Base-by-base conservation (phyloP, 257 asterid genomes). In the Eucommia ulmoides region DNA sequence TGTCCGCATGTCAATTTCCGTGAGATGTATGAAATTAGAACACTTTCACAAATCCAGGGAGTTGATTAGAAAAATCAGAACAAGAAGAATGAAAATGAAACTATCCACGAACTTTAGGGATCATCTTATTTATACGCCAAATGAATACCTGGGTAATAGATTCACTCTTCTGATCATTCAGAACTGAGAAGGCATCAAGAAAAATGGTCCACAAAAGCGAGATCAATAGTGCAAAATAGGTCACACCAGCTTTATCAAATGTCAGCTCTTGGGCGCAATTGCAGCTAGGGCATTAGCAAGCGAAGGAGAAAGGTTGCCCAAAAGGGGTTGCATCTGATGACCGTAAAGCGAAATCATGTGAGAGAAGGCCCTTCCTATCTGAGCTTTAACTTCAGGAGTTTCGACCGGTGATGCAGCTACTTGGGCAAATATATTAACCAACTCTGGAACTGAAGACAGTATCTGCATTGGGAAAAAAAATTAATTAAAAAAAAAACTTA, bases 211-310 rank as follows among this genome's bases (percentile, higher is more conserved):
- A n/a, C n/a, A n/a, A n/a, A n/a, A n/a, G n/a, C n/a, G n/a, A n/a
- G n/a, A n/a, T 54, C 45, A 22, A 3, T n/a, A n/a, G n/a, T n/a
- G n/a, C n/a, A n/a, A n/a, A n/a, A n/a, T n/a, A n/a, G n/a, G n/a
- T n/a, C n/a, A n/a, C n/a, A n/a, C 49, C 45, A 50, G 61, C 54
- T 22, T 58, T 49, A 2, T n/a, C 24, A 46, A 21, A 45, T 65
- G 55, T 86, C 84, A 91, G 67, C 84, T 77, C 59, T 72, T 70
- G n/a, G 96, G 89, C 23, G 91, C 73, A 54, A 86, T 73, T 23
- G 92, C 81, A 24, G 98, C 93, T 49, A 91, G 70, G 20, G 99
- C 99, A 63, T 79, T 83, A 48, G 93, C 95, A 58, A 74, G 83
- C 6, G 81, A 70, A 41, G 99, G 93, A 22, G 96, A 65, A 52